Percentiles rank a stretch among this genome's conserved stretches.
Evolutionary conservation across 1,284 basidiomycete genomes (phyloP).

Genomic region (Cutaneotrichosporon cavernicola): DNA sequence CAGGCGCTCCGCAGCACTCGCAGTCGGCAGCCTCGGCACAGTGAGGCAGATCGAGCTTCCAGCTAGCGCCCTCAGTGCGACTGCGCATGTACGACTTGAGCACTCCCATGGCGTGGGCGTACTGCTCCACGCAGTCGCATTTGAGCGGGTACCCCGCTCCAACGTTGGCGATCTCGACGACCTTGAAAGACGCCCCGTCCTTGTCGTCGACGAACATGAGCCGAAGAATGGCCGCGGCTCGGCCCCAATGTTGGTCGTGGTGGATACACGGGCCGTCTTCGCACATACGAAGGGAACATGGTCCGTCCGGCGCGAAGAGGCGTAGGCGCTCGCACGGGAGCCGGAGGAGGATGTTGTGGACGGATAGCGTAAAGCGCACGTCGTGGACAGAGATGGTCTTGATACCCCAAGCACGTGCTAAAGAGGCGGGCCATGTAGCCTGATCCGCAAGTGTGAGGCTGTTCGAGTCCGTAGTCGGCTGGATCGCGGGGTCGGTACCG

Average conservation of each 20-base stretch:
- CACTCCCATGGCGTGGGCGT: background rate
- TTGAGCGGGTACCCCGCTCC: constrained; percentile 7
- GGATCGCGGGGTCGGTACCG: background rate
- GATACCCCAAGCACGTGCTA: background rate
- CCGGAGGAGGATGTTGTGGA: background rate
- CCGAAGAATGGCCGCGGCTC: background rate
- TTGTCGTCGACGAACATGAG: background rate
- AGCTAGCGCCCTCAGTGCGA: background rate
- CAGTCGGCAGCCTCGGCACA: background rate
- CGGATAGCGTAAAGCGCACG: background rate
- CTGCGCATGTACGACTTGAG: background rate
- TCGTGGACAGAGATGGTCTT: constrained; percentile 5
- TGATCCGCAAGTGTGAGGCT: background rate
- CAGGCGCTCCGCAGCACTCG: constrained; percentile 1
- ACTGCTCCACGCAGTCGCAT: background rate
- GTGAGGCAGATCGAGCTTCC: background rate
- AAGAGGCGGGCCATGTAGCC: background rate
- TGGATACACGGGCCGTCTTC: background rate
- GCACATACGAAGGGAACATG: background rate
- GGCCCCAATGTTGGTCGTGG: background rate
- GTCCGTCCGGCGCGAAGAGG: background rate
- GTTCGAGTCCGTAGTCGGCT: background rate
- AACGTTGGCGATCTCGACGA: constrained; percentile 6
- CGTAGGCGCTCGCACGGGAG: constrained; percentile 1
- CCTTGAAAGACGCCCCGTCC: background rate